Evolutionary conservation across 345 rosid species (phyloP), one percentile per base, ranked within the genome.

Genomic region (Populus alba): DNA sequence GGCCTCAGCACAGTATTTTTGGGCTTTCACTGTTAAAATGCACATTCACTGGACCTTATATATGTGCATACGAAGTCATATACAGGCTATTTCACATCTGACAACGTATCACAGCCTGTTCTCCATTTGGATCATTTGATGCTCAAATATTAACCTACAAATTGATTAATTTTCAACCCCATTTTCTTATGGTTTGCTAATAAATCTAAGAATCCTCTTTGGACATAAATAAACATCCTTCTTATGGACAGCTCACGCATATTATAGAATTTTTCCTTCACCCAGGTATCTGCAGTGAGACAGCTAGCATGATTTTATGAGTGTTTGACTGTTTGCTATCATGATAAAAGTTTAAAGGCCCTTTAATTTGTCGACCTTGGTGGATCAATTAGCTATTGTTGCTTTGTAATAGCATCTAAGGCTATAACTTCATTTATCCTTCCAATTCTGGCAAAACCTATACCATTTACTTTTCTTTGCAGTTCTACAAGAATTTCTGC

Each of bases 401-500:
- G 27, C 62, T 57, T n/a, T 57, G 27, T 57, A 57, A n/a, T 57
- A 57, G 63, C 12, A 23, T 22, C 25, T 3, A 22, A 57, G 2
- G 62, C 11, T 22, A 57, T 57, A 3, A 53, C 61, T 0, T 53
- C 1, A 22, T 20, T 20, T 53, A 53, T 8, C 23, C 20, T 55
- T 7, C n/a, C n/a, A 53, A 6, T 22, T 7, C 59, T 2, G 61
- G 25, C 11, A 57, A 57, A 27, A 8, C 27, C 63, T n/a, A n/a
- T 9, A 43, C 49, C 57, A 43, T 47, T 29, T 71, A 22, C 61
- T 70, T 49, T 62, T 25, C 57, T 81, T 81, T 67, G 81, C 88
- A 92, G 97, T 95, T 95, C 79, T 93, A 91, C 93, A 91, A 92
- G 89, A 88, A 81, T 55, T 85, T 93, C 78, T 91, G 97, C 80